Evolutionary conservation across 2,329 filamentous ascomycete species (phyloP).

Genomic region (Bipolaris victoriae): DNA sequence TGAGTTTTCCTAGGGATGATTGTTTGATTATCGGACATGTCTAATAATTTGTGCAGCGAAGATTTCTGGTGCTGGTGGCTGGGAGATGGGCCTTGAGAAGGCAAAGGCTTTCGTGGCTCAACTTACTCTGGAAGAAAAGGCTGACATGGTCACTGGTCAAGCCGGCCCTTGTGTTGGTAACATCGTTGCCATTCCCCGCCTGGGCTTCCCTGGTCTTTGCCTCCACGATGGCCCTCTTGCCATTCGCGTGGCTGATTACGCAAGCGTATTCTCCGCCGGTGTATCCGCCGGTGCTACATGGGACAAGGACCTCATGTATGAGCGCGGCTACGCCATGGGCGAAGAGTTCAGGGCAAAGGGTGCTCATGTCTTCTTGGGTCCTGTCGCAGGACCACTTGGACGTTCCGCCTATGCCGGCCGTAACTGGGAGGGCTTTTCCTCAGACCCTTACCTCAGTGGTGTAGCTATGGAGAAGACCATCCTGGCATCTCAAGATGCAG

Average conservation of each 20-base stretch:
- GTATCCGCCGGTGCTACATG: slow-evolving; percentile 49
- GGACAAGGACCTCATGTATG: slow-evolving; percentile 49
- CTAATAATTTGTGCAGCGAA: slow-evolving; percentile 51
- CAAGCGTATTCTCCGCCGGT: slow-evolving; percentile 50
- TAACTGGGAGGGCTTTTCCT: slow-evolving; percentile 54
- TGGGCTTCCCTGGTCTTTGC: slow-evolving; percentile 51
- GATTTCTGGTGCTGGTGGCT: slow-evolving; percentile 38
- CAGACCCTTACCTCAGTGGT: slow-evolving; percentile 55
- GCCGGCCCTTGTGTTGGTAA: slow-evolving; percentile 62
- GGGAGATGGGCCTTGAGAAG: slow-evolving; percentile 42
- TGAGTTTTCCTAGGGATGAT: slow-evolving; percentile 18
- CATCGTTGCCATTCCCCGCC: slow-evolving; percentile 47
- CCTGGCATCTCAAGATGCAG: slow-evolving; percentile 49
- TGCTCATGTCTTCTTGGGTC: slow-evolving; percentile 55
- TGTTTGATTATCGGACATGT: not conserved
- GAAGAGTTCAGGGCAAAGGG: slow-evolving; percentile 46
- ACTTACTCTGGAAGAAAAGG: slow-evolving; percentile 43
- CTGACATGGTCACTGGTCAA: slow-evolving; percentile 50
- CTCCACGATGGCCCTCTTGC: slow-evolving; percentile 50
- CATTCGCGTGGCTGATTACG: slow-evolving; percentile 43
- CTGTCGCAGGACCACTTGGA: slow-evolving; percentile 57
- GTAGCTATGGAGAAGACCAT: slow-evolving; percentile 51
- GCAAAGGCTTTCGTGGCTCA: slow-evolving; percentile 41
- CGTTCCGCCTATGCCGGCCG: slow-evolving; percentile 50
- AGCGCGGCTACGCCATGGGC: slow-evolving; percentile 48